A percentile compares a stretch with the other conserved stretches of the same genome.
These are phyloP conservation scores for Lentinus brumalis DNA, from an alignment of 768 basidiomycete genomes.

Conservation along the genomic window DNA sequence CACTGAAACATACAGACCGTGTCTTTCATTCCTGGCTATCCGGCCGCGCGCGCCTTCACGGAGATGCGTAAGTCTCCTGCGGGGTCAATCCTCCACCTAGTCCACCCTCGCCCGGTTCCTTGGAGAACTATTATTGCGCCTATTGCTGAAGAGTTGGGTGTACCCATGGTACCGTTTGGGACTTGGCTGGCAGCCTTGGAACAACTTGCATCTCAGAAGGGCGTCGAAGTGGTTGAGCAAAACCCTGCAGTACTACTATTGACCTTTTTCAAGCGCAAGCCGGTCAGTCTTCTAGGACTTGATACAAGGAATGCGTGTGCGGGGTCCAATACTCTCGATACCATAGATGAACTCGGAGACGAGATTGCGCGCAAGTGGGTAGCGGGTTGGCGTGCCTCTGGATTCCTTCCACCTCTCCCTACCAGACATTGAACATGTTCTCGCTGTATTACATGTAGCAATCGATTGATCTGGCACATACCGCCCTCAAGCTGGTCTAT, in stretches of 20 bases:
- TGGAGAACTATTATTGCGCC: constrained; percentile 27
- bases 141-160: constrained; percentile 14
- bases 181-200: constrained; percentile 23
- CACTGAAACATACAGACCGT: neutral
- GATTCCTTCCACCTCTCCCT: too few species aligned
- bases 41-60: constrained; percentile 36
- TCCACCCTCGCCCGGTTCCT: constrained; percentile 40
- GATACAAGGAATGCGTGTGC: too few species aligned
- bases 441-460: neutral
- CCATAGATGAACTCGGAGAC: too few species aligned
- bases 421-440: too few species aligned
- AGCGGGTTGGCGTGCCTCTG: too few species aligned
- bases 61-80: constrained; percentile 22
- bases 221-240: neutral
- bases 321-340: too few species aligned
- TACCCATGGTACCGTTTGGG: constrained; percentile 26
- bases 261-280: neutral
- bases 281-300: too few species aligned
- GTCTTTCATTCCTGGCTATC: neutral
- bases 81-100: constrained; percentile 34
- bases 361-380: too few species aligned
- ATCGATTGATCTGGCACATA: neutral
- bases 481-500: too few species aligned
- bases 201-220: neutral
- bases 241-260: neutral